Base-by-base conservation (phyloP, 1,284 basidiomycete genomes). In the Ustilago trichophora region DNA sequence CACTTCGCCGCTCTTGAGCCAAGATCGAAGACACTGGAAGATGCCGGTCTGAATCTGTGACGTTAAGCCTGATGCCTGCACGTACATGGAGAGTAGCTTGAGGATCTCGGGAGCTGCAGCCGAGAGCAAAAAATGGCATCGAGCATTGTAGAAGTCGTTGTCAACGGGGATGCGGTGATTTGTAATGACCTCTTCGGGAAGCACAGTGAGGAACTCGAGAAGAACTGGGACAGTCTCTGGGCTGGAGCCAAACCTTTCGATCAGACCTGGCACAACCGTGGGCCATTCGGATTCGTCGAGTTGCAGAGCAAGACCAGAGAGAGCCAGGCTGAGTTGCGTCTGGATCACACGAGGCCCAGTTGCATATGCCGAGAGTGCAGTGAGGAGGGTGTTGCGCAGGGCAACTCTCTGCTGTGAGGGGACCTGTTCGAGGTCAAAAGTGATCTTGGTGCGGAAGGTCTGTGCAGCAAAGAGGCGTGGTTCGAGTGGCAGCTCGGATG, bases 401-500 rank as follows among this genome's bases (percentile, higher is more conserved):
- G 89, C 85, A n/a, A 89, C 84, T 4, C 90, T 84, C 64, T 92
- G 87, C 40, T 86, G 84, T 11, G 84, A 79, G 64, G 91, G 88
- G 33, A 99, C 88, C 86, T 98, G 92, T 51, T 90, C 84, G 41
- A 99, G 88, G 86, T 98, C 96, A 83, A 94, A 98, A 8, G 90
- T 92, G 74, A 98, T 92, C 57, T 99, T 99, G 57, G 90, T 87
- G 77, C 95, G 86, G 81, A 99, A 92, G 0, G 96, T 98, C 83
- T 98, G 96, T 0, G 95, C 93, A 15, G 94, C 93, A 80, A 99
- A 98, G 42, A 98, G 84, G 77, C 93, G 91, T 29, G 92, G 91
- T 55, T 92, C 87, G 42, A 86, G 82, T 2, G 93, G 91, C 5
- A 89, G 87, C 69, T 93, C 90, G 41, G 88, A 87, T 3, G 90